These are phyloP conservation scores for Boletellus sp. DNA, from an alignment of 768 basidiomycete genomes.

Conservation along the genomic window DNA sequence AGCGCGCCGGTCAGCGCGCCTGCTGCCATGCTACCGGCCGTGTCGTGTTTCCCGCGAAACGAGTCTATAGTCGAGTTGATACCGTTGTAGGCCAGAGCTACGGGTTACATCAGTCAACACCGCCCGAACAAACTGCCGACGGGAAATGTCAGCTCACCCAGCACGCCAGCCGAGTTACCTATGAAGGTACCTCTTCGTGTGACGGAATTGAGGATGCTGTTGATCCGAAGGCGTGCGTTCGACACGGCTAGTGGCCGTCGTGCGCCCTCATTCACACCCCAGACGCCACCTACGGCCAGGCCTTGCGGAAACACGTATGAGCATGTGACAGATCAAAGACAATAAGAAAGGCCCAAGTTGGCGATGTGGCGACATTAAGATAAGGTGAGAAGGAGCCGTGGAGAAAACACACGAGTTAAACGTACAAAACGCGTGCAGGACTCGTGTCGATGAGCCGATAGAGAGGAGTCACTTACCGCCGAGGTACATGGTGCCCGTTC, in stretches of 20 bases:
- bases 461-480: constrained; percentile 74
- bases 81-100: constrained; percentile 94
- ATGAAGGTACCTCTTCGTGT: constrained; percentile 96
- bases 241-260: constrained; percentile 81
- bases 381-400: constrained; percentile 61
- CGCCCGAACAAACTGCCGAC: constrained; percentile 25
- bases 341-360: constrained; percentile 71
- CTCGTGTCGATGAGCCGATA: constrained; percentile 48
- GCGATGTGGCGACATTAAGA: constrained; percentile 51
- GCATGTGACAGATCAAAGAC: constrained; percentile 76
- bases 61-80: constrained; percentile 93
- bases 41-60: constrained; percentile 88
- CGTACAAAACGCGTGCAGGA: constrained; percentile 45
- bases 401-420: constrained; percentile 47
- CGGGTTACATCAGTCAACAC: constrained; percentile 36
- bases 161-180: constrained; percentile 96
- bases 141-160: constrained; percentile 65
- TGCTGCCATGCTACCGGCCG: constrained; percentile 85
- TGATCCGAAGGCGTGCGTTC: constrained; percentile 86
- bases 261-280: constrained; percentile 95
- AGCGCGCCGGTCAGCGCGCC: constrained; percentile 87
- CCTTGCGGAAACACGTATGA: constrained; percentile 67
- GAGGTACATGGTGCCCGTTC: constrained; percentile 98
- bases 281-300: constrained; percentile 88
- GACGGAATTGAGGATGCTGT: constrained; percentile 94